phyloP scores from a whole-genome alignment of 106 monocot species.

The Agapanthus africanus region DNA sequence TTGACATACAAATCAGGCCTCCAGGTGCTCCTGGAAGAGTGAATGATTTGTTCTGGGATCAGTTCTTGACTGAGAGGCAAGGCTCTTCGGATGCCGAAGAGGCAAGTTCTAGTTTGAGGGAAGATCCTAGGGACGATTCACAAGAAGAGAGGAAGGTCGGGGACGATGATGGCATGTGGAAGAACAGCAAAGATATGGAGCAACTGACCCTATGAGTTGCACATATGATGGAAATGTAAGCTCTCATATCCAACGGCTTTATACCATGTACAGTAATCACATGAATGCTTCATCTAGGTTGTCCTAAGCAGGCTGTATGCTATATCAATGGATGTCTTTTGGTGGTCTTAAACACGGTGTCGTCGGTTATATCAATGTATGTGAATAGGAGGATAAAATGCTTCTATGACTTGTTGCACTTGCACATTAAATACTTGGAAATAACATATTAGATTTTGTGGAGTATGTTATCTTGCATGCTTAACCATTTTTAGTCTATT shows the following conservation, averaged over 20 bases:
- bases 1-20: constrained; percentile 6
- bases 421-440: too few species aligned
- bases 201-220: constrained; percentile 7
- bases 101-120: constrained; percentile 37
- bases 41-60: constrained; percentile 97
- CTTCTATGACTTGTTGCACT: too few species aligned
- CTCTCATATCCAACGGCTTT: background rate
- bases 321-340: too few species aligned
- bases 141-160: constrained; percentile 17
- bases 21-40: constrained; percentile 34
- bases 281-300: background rate
- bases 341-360: background rate
- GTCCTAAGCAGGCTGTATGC: too few species aligned
- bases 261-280: background rate
- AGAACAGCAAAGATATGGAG: constrained; percentile 16
- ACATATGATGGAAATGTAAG: too few species aligned
- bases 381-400: background rate
- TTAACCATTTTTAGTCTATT: background rate
- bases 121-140: constrained; percentile 28
- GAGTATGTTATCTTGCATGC: background rate
- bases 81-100: constrained; percentile 73
- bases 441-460: too few species aligned
- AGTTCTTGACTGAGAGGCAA: constrained; percentile 87
- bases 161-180: constrained; percentile 7
- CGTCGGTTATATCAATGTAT: background rate